phyloP scores from a whole-genome alignment of 345 rosid species.

The Aethionema arabicum region DNA sequence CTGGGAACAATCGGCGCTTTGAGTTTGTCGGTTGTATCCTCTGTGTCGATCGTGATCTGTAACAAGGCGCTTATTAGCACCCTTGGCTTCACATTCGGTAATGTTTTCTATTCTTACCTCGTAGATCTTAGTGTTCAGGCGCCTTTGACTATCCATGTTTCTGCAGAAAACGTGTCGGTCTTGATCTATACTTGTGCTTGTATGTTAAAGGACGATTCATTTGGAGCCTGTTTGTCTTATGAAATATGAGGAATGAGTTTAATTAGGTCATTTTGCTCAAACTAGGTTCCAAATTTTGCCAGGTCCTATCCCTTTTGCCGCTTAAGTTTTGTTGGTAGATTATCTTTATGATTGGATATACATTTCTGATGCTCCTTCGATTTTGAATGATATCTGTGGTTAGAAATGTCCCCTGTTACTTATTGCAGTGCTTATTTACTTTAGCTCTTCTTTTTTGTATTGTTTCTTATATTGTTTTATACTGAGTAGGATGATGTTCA shows the following conservation, averaged over 20 bases:
- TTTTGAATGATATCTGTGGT: conserved; percentile 12
- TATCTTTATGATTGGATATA: conserved; percentile 3
- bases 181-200: conserved; percentile 3
- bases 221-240: not conserved
- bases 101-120: conserved; percentile 13
- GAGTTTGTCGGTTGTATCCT: conserved; percentile 95
- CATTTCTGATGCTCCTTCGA: conserved; percentile 1
- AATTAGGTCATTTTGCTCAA: conserved; percentile 14
- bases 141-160: conserved; percentile 12
- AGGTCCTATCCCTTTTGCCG: not conserved
- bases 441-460: conserved; percentile 20
- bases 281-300: conserved; percentile 2
- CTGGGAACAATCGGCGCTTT: conserved; percentile 92
- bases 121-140: not conserved
- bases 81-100: conserved; percentile 96
- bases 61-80: conserved; percentile 98
- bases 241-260: conserved; percentile 5
- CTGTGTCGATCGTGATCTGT: conserved; percentile 98
- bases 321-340: conserved; percentile 5
- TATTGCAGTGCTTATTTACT: conserved; percentile 17
- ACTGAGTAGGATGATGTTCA: conserved; percentile 15
- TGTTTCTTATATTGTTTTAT: conserved; percentile 2
- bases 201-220: not conserved
- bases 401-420: conserved; percentile 11
- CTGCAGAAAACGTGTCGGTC: not conserved